Base-by-base conservation (phyloP, 495 filamentous ascomycete genomes). In the Patellaria atrata region DNA sequence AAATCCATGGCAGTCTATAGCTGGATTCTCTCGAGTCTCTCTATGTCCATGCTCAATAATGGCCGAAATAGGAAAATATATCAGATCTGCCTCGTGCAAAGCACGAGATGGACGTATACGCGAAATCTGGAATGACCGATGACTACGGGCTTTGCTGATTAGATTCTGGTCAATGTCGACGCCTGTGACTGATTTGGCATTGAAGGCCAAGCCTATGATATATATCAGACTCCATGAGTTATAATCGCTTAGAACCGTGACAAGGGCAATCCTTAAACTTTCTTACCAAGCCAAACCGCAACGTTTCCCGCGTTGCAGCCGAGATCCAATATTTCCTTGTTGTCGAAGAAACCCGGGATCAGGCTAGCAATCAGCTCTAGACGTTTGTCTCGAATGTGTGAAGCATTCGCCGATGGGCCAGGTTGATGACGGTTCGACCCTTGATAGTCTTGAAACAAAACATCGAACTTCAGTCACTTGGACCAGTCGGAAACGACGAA, bases 11-110 rank as follows among this genome's bases (percentile, higher is more conserved):
- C n/a, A n/a, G n/a, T n/a, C n/a, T n/a, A n/a, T n/a, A n/a, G n/a
- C n/a, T n/a, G n/a, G n/a, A n/a, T n/a, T n/a, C n/a, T n/a, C n/a
- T n/a, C n/a, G n/a, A n/a, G n/a, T n/a, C n/a, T 40, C 37, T 13
- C 57, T 36, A 24, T 51, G 46, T 1, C 56, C 56, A 31, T 56
- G 34, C 12, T 48, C 37, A 9, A 51, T 29, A 18, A 61, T 32
- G 3, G 55, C 55, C n/a, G 56, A 58, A 6, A 58, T 48, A 16
- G 59, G 59, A 35, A 52, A 62, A 45, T 61, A 62, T 27, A 44
- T 38, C 10, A 41, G 28, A 17, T 42, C 38, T 9, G 29, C 40
- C 35, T 34, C 25, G 21, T 37, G 26, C 28, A 8, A 28, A 15
- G 19, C 15, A 5, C 32, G 29, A 25, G 41, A 27, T 11, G 45